These are phyloP conservation scores for Aspergillus proliferans DNA, from an alignment of 2,329 filamentous ascomycete species.

Conservation along the genomic window DNA sequence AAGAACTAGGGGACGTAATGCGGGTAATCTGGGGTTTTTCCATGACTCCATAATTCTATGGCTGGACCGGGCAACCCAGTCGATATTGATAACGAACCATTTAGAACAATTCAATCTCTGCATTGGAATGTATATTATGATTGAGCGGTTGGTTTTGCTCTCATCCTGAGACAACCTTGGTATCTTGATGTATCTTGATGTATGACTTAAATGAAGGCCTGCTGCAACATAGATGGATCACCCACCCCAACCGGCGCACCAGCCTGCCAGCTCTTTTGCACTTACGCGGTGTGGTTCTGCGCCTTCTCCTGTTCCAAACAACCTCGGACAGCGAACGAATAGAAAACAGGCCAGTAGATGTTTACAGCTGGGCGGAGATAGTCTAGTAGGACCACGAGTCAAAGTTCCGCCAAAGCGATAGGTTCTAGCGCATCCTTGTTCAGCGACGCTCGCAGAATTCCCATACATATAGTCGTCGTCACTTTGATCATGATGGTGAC, in stretches of 20 bases:
- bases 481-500: neutral
- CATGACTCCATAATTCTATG: neutral
- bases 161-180: no score
- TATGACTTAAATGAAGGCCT: no score
- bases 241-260: conserved; percentile 48
- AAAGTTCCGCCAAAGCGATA: conserved; percentile 32
- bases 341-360: conserved; percentile 81
- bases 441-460: no score
- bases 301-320: conserved; percentile 53
- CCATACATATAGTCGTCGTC: no score
- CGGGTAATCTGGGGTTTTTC: neutral
- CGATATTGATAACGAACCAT: conserved; percentile 10
- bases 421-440: no score
- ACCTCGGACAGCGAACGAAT: conserved; percentile 55
- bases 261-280: conserved; percentile 66
- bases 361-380: conserved; percentile 59
- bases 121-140: conserved; percentile 23
- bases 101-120: conserved; percentile 18
- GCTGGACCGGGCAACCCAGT: neutral
- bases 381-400: conserved; percentile 13
- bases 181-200: no score
- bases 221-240: conserved; percentile 10
- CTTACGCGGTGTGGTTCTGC: conserved; percentile 45
- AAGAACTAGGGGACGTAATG: conserved; percentile 43
- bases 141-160: neutral